Base-by-base conservation (phyloP, 2,329 filamentous ascomycete species). In the Sporothrix globosa region DNA sequence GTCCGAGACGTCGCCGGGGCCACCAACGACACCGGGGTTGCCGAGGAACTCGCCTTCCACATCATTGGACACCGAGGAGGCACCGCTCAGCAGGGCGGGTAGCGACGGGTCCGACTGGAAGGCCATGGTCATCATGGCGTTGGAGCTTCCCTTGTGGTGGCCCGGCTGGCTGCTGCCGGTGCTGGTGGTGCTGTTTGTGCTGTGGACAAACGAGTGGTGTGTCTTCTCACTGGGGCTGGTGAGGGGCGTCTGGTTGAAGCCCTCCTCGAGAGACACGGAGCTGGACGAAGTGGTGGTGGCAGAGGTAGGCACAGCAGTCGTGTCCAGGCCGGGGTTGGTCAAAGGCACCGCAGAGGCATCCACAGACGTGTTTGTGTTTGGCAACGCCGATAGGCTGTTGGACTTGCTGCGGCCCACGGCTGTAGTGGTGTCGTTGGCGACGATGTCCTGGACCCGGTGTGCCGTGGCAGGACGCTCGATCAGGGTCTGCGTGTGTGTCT, bases 91-190 rank as follows among this genome's bases (percentile, higher is more conserved):
- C 9, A 90, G 79, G 7, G 88, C 87, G 13, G 88, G 88, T 2
- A 90, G 78, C 5, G 88, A 90, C 0, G 87, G 88, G 68, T 90
- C 88, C 3, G 88, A 90, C 69, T 86, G 86, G 76, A 88, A 89
- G 2, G 80, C 81, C 19, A 85, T 75, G 3, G 81, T 81, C 19
- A 85, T 75, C 74, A 85, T 84, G 10, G 83, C 80, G 6, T 84
- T 83, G 3, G 82, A 81, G 0, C 80, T 76, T n/a, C 79, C 80
- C 72, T 82, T 82, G 69, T 70, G 41, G 13, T 63, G 39, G 6
- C 63, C 67, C 3, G 63, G 46, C 19, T 61, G 63, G 24, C 13
- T 65, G 60, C 14, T 48, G 52, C 66, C 21, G 48, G 24, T 9
- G 11, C 44, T n/a, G 13, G 27, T 54, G 48, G 46, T 54, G 19